Conservation (phyloP, 306 rosid genomes). For the Cucumis sativus region Cucumber_9930_V3 NC_026660.2:4583501-4584000, state of each 20-base stretch:
- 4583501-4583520: background rate
- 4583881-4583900: background rate
- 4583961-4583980: background rate
- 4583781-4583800: background rate
- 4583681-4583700: background rate
- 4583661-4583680: conserved; percentile 1
- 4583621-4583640: background rate
- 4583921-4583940: background rate
- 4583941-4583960: background rate
- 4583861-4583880: background rate
- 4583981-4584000: background rate
- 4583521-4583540: conserved; percentile 1
- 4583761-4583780: background rate
- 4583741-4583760: background rate
- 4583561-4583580: background rate
- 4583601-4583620: background rate
- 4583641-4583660: background rate
- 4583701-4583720: conserved; percentile 4
- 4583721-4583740: conserved; percentile 1
- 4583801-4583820: background rate
- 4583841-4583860: background rate
- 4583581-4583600: background rate
- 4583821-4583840: background rate
- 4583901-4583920: conserved; percentile 1
- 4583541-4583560: background rate